Base-by-base conservation (phyloP, 495 filamentous ascomycete genomes). In the Lophiostoma macrostomum region DNA sequence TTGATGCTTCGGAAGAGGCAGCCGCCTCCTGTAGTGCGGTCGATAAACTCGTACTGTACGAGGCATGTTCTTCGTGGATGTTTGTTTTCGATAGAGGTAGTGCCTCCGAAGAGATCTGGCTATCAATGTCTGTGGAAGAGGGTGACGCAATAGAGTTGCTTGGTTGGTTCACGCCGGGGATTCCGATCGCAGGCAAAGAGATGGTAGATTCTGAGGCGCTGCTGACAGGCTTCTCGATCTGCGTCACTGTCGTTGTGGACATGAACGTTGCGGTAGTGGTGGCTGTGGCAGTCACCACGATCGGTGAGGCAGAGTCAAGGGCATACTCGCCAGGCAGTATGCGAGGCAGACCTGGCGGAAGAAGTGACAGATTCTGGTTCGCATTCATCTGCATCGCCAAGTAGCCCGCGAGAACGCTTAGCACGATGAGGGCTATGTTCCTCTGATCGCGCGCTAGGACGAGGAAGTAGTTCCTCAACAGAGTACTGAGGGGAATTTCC, bases 381-480 rank as follows among this genome's bases (percentile, higher is more conserved):
- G 49, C 22, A 34, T 39, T 39, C 19, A 54, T 39, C 28, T 50
- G 32, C 25, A 36, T 50, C 10, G 49, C 28, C 20, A 61, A 54
- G 35, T 52, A 61, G 13, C 48, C 25, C 10, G 60, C 56, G 27
- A 64, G 35, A 14, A 25, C 35, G 20, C 38, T 32, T 22, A 91
- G 73, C 2, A 84, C 49, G 1, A 77, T 70, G 37, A 94, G 85
- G 4, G 76, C 73, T 1, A 91, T 69, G 60, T 94, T 94, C 58
- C 83, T 80, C 39, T 74, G 73, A 63, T 95, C 89, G 31, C 76
- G 73, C 28, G 85, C 74, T 7, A 86, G 70, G 1, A 90, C 78
- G 30, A 78, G 75, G 54, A 88, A 63, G 19, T 87, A 88, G 54
- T 87, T 86, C 29, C 80, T 65, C 16, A 93, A 40, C 14, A 95